phyloP scores from a whole-genome alignment of 2,329 filamentous ascomycete genomes.

The Dothideomycetidae sp. region DNA sequence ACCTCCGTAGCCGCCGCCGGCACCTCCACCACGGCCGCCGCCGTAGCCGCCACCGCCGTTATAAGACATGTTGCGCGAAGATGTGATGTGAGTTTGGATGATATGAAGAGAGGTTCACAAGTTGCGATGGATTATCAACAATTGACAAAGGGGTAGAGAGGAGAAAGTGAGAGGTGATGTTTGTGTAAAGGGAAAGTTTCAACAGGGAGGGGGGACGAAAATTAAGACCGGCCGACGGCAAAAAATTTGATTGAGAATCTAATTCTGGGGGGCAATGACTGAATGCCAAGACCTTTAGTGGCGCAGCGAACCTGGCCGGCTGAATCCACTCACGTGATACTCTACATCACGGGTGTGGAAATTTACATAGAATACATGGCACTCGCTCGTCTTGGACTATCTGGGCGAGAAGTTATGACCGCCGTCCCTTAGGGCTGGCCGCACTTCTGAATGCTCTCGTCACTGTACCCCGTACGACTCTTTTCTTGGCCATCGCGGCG shows the following conservation, averaged over 20 bases:
- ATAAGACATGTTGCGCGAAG: constrained; percentile 51
- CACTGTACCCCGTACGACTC: too few relatives aligned
- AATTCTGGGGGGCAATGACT: background rate
- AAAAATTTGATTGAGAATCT: background rate
- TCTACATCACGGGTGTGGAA: too few relatives aligned
- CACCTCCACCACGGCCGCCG: constrained; percentile 34
- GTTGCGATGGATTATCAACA: too few relatives aligned
- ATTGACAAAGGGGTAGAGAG: background rate
- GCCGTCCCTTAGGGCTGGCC: too few relatives aligned
- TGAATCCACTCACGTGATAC: too few relatives aligned
- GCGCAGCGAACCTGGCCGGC: too few relatives aligned
- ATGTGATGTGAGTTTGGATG: constrained; percentile 15
- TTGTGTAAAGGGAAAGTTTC: constrained; percentile 6
- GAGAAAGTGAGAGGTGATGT: constrained; percentile 6
- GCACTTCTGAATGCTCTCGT: too few relatives aligned
- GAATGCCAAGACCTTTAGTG: background rate
- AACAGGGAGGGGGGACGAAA: constrained; percentile 1
- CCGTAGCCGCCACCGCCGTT: constrained; percentile 39
- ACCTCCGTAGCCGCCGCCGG: constrained; percentile 28
- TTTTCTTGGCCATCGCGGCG: too few relatives aligned
- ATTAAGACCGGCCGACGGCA: background rate
- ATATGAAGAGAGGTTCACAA: too few relatives aligned
- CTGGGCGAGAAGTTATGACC: too few relatives aligned
- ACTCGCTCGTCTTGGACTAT: too few relatives aligned
- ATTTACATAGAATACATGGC: too few relatives aligned